Percentiles rank a stretch among this genome's conserved stretches.
These are phyloP conservation scores for Diplodia sapinea DNA, from an alignment of 2,329 filamentous ascomycete species.

Conservation along the genomic window DNA sequence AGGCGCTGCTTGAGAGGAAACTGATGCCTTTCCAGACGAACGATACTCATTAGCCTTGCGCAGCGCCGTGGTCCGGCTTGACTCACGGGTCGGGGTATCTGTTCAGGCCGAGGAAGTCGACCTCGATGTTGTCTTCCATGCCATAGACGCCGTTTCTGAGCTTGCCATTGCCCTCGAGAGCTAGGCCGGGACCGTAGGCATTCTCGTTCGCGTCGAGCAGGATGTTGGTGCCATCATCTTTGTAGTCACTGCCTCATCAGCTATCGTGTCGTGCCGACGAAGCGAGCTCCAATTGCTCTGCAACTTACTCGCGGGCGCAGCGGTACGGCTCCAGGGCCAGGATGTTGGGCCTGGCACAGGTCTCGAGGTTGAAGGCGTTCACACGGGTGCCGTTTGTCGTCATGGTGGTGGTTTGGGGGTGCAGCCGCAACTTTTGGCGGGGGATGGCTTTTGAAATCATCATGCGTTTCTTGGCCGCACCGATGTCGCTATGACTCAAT, in stretches of 20 bases:
- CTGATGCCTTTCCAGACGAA: constrained; percentile 65
- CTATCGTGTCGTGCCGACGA: constrained; percentile 38
- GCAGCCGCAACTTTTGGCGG: constrained; percentile 22
- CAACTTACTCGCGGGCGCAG: constrained; percentile 59
- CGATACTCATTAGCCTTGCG: background rate
- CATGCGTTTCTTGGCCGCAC: constrained; percentile 25
- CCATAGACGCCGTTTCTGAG: constrained; percentile 52
- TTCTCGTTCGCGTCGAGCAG: constrained; percentile 99
- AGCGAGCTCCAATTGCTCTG: constrained; percentile 32
- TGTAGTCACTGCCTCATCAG: constrained; percentile 78
- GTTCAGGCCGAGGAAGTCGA: constrained; percentile 83
- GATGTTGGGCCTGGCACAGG: constrained; percentile 60
- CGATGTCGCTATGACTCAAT: constrained; percentile 32
- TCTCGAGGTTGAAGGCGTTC: constrained; percentile 54
- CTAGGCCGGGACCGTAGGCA: constrained; percentile 83
- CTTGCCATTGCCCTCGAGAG: constrained; percentile 56
- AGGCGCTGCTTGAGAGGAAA: constrained; percentile 81
- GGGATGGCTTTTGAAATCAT: constrained; percentile 22
- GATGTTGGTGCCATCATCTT: constrained; percentile 94
- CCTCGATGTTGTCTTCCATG: constrained; percentile 56
- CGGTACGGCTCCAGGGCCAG: constrained; percentile 60
- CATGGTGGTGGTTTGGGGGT: constrained; percentile 17
- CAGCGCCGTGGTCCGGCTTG: background rate
- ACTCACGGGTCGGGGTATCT: constrained; percentile 86
- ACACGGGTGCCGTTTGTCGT: constrained; percentile 29